These are phyloP conservation scores for Osmanthus fragrans DNA, from an alignment of 257 asterid species.

Conservation along the genomic window DNA sequence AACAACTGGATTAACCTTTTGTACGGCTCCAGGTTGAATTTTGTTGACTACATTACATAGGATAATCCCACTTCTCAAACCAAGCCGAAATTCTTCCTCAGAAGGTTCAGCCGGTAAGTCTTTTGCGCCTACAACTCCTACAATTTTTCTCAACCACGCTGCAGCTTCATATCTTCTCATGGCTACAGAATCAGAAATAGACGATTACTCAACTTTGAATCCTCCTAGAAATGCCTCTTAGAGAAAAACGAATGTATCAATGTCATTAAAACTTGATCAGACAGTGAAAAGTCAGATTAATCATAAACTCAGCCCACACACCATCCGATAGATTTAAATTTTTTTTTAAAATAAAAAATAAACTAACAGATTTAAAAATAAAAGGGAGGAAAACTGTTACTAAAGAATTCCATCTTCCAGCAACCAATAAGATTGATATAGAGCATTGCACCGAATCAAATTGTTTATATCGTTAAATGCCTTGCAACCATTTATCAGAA, in stretches of 20 bases:
- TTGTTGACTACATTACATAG: conserved; percentile 87
- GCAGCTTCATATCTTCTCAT: conserved; percentile 88
- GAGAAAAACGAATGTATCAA: background rate
- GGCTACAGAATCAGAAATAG: conserved; percentile 44
- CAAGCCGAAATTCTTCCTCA: conserved; percentile 92
- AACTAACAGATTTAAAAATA: background rate
- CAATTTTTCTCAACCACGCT: conserved; percentile 77
- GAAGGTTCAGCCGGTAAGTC: conserved; percentile 97
- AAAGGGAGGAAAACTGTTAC: background rate
- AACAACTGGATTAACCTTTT: conserved; percentile 53
- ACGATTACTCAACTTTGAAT: conserved; percentile 19
- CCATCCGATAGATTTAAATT: background rate
- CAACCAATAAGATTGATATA: background rate
- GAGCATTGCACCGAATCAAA: background rate
- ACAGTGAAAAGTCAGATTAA: conserved; percentile 5
- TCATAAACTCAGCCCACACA: background rate
- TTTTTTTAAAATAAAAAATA: background rate
- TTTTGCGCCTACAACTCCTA: conserved; percentile 88
- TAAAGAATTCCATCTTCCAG: background rate
- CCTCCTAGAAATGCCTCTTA: background rate
- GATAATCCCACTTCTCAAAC: conserved; percentile 88
- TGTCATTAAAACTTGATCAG: background rate
- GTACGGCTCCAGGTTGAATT: conserved; percentile 87
- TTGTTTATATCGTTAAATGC: background rate
- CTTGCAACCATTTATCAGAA: background rate